A percentile compares a stretch with the other conserved stretches of the same genome.
Evolutionary conservation across 148 eudicot genomes (phyloP).

Genomic region (Suaeda aralocaspica): DNA sequence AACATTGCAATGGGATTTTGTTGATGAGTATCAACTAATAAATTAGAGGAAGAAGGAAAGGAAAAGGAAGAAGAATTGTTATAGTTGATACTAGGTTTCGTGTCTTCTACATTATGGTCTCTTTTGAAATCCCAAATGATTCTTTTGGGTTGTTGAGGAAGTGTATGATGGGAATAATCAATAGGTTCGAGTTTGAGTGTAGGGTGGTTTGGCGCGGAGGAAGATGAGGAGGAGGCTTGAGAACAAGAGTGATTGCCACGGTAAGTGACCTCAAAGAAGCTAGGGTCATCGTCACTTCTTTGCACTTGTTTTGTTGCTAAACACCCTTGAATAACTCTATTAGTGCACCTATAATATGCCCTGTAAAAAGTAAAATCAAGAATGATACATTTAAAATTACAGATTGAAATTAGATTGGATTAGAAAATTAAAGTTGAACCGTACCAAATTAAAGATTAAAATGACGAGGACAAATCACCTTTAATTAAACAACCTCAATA

Average conservation of each 20-base stretch:
- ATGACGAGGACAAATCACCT: too few species aligned
- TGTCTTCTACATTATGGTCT: conserved; percentile 6
- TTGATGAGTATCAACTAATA: not conserved
- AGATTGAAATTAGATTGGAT: too few species aligned
- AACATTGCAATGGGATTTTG: not conserved
- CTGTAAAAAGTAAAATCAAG: too few species aligned
- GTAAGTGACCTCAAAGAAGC: conserved; percentile 31
- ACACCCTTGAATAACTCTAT: conserved; percentile 27
- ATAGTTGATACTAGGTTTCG: conserved; percentile 17
- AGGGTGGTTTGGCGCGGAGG: conserved; percentile 3
- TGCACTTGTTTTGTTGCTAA: conserved; percentile 42
- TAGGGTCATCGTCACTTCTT: conserved; percentile 38
- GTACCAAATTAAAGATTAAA: too few species aligned
- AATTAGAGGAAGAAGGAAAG: conserved; percentile 9
- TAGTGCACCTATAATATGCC: conserved; percentile 36
- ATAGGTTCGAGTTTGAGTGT: conserved; percentile 13
- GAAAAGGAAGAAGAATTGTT: conserved; percentile 11
- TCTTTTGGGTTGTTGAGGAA: conserved; percentile 1
- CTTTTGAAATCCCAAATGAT: conserved; percentile 22
- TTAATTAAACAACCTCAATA: too few species aligned
- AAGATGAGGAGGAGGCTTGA: conserved; percentile 14
- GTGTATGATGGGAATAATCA: conserved; percentile 6
- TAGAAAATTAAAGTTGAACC: too few species aligned
- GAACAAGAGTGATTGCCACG: conserved; percentile 36
- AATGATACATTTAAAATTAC: too few species aligned